Percentiles rank a stretch among this genome's conserved stretches.
These are phyloP conservation scores for Tolypocladium inflatum DNA, from an alignment of 2,329 filamentous ascomycete genomes.

Conservation along the genomic window DNA sequence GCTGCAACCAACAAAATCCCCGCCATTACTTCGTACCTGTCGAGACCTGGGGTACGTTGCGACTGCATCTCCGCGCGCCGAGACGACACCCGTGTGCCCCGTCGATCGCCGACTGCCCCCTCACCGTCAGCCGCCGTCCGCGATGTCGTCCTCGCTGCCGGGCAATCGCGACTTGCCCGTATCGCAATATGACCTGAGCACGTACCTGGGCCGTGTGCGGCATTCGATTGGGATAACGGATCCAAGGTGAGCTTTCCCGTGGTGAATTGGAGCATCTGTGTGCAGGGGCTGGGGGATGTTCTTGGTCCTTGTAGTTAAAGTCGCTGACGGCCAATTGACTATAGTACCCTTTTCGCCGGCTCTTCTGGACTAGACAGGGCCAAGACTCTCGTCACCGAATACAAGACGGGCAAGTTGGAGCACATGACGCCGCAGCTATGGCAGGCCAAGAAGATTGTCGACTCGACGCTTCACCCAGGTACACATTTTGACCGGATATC, in stretches of 20 bases:
- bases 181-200: conserved; percentile 85
- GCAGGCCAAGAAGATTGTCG: conserved; percentile 93
- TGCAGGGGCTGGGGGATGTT: not conserved
- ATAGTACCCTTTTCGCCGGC: conserved; percentile 78
- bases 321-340: conserved; percentile 3
- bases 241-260: conserved; percentile 66
- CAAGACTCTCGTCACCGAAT: conserved; percentile 70
- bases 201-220: conserved; percentile 89
- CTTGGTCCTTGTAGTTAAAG: not conserved
- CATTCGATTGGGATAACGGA: conserved; percentile 87
- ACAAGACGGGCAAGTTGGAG: conserved; percentile 73
- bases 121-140: conserved; percentile 1
- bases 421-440: conserved; percentile 87
- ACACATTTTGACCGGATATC: conserved; percentile 19
- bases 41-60: not conserved
- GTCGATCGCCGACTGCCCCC: not conserved
- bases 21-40: not conserved
- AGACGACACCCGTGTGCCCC: not conserved
- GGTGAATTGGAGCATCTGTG: not conserved
- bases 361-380: conserved; percentile 72
- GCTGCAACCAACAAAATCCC: not conserved
- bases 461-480: conserved; percentile 94
- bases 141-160: conserved; percentile 57
- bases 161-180: conserved; percentile 73
- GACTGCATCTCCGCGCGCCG: not conserved